phyloP scores from a whole-genome alignment of 768 basidiomycete species.

The Neoboletus brunneissimus region DNA sequence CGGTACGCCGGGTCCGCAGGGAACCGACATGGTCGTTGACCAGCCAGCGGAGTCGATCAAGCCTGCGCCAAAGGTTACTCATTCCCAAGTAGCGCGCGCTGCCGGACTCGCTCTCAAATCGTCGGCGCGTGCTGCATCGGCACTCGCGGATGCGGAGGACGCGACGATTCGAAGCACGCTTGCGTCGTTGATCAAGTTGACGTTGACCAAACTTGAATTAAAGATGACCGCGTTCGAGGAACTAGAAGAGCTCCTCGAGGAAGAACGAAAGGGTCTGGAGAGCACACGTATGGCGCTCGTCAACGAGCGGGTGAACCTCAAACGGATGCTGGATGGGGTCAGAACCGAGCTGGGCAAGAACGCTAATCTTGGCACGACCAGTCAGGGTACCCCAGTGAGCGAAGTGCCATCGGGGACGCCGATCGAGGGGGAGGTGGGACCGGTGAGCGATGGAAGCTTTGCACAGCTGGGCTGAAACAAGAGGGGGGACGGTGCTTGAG shows the following conservation, averaged over 20 bases:
- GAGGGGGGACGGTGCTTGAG: not conserved
- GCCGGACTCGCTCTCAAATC: slow-evolving; percentile 86
- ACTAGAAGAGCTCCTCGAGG: slow-evolving; percentile 87
- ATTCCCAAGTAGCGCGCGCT: slow-evolving; percentile 76
- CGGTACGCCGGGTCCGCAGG: slow-evolving; percentile 15
- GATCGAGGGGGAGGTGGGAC: slow-evolving; percentile 53
- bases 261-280: slow-evolving; percentile 84
- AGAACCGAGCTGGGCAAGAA: slow-evolving; percentile 61
- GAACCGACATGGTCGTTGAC: slow-evolving; percentile 51
- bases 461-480: slow-evolving; percentile 44
- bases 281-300: slow-evolving; percentile 75
- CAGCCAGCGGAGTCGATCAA: slow-evolving; percentile 30
- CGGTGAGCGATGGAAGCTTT: slow-evolving; percentile 52
- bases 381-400: slow-evolving; percentile 56
- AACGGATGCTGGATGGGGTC: slow-evolving; percentile 69
- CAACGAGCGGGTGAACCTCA: slow-evolving; percentile 71
- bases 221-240: slow-evolving; percentile 96
- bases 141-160: slow-evolving; percentile 83
- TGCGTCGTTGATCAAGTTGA: slow-evolving; percentile 81
- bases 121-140: slow-evolving; percentile 79
- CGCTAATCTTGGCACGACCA: slow-evolving; percentile 49
- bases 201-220: slow-evolving; percentile 83
- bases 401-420: slow-evolving; percentile 48
- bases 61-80: slow-evolving; percentile 45
- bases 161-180: slow-evolving; percentile 74